These are phyloP conservation scores for Poteriospumella lacustris DNA, from an alignment of 108 stramenopile species.

Conservation along the genomic window DNA sequence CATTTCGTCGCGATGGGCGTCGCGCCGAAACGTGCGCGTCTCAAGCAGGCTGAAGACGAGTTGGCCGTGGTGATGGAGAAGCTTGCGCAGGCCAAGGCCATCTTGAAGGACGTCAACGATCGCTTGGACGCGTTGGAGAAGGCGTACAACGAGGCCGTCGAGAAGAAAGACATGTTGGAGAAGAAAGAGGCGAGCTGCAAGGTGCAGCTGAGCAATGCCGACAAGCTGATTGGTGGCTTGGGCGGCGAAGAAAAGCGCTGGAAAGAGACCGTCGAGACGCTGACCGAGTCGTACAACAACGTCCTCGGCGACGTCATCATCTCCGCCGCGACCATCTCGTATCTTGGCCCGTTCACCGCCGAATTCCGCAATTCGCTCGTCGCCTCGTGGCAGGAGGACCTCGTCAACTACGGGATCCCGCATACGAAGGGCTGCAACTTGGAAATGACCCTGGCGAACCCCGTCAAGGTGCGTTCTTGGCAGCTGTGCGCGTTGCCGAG, in stretches of 20 bases:
- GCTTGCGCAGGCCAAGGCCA: conserved; percentile 45
- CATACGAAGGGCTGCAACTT: conserved; percentile 51
- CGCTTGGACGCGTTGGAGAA: conserved; percentile 50
- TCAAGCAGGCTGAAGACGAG: conserved; percentile 55
- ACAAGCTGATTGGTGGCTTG: conserved; percentile 66
- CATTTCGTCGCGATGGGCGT: conserved; percentile 61
- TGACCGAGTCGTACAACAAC: conserved; percentile 46
- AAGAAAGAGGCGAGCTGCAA: conserved; percentile 49
- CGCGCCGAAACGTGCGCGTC: conserved; percentile 52
- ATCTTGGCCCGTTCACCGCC: conserved; percentile 62
- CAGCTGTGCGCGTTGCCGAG: conserved; percentile 50
- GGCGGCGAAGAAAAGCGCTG: conserved; percentile 61
- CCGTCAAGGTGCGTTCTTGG: conserved; percentile 14
- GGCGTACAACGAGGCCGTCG: conserved; percentile 48
- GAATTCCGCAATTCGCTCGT: conserved; percentile 51
- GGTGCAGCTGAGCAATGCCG: conserved; percentile 55
- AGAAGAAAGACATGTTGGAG: conserved; percentile 52
- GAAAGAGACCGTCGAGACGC: conserved; percentile 50
- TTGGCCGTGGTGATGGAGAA: conserved; percentile 47
- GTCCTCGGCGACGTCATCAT: conserved; percentile 57
- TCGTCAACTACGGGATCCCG: conserved; percentile 37
- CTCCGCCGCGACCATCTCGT: conserved; percentile 54
- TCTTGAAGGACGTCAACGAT: conserved; percentile 48
- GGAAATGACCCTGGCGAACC: conserved; percentile 38
- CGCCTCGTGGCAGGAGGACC: conserved; percentile 42